Evolutionary conservation across 352 stramenopile species (phyloP).

Genomic region (Globisporangium camurandrum): DNA sequence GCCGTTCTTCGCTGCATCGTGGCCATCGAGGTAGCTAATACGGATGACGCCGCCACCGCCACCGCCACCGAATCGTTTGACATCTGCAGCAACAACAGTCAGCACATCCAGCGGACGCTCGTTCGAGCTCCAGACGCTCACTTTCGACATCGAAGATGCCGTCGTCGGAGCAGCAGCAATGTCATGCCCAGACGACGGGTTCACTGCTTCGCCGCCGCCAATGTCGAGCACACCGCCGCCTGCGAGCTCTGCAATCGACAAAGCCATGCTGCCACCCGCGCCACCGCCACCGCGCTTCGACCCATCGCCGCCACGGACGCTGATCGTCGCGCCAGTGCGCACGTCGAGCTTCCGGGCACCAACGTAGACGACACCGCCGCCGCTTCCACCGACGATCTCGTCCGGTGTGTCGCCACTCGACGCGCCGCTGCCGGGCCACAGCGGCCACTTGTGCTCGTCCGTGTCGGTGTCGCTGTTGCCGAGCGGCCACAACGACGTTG

Average conservation of each 20-base stretch:
- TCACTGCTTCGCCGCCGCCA: slow-evolving; percentile 34
- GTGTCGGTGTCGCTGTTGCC: neutral
- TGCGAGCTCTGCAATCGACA: slow-evolving; percentile 51
- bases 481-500: neutral
- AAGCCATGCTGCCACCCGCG: slow-evolving; percentile 50
- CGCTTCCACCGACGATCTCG: slow-evolving; percentile 49
- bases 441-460: slow-evolving; percentile 28
- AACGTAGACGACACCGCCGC: slow-evolving; percentile 70
- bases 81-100: slow-evolving; percentile 5
- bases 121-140: slow-evolving; percentile 23
- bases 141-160: neutral
- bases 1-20: slow-evolving; percentile 20
- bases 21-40: slow-evolving; percentile 35
- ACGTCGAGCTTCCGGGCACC: slow-evolving; percentile 41
- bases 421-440: slow-evolving; percentile 62
- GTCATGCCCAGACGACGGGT: slow-evolving; percentile 5
- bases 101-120: slow-evolving; percentile 10
- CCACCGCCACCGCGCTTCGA: slow-evolving; percentile 63
- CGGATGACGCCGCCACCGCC: slow-evolving; percentile 53
- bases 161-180: neutral
- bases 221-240: slow-evolving; percentile 54
- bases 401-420: slow-evolving; percentile 38
- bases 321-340: slow-evolving; percentile 31
- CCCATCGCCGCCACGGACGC: slow-evolving; percentile 40
- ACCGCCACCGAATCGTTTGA: slow-evolving; percentile 40